A percentile compares a stretch with the other conserved stretches of the same genome.
These are phyloP conservation scores for Hura crepitans DNA, from an alignment of 441 rosid species.

Conservation along the genomic window DNA sequence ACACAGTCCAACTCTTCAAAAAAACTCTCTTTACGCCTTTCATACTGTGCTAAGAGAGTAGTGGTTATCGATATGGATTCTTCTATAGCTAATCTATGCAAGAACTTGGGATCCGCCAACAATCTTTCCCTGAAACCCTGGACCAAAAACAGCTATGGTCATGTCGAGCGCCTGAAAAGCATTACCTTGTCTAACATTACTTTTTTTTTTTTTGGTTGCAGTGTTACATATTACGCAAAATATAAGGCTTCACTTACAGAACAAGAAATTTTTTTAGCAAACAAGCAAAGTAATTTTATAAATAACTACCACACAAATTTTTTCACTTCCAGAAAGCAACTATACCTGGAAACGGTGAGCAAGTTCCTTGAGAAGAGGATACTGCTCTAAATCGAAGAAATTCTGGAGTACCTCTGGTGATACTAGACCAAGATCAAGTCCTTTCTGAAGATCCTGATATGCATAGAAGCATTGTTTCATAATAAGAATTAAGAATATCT, in stretches of 20 bases:
- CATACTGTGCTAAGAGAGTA: constrained; percentile 83
- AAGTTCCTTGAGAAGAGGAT: constrained; percentile 80
- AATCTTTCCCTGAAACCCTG: constrained; percentile 96
- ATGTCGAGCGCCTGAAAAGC: constrained; percentile 19
- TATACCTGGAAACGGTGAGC: constrained; percentile 80
- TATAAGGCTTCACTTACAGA: background rate
- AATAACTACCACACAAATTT: background rate
- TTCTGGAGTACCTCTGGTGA: constrained; percentile 93
- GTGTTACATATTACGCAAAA: background rate
- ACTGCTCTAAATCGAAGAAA: constrained; percentile 79
- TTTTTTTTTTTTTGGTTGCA: background rate
- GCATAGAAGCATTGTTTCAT: constrained; percentile 22
- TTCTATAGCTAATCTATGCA: constrained; percentile 88
- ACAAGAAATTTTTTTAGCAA: constrained; percentile 4
- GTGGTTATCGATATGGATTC: constrained; percentile 87
- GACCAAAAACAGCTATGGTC: constrained; percentile 29
- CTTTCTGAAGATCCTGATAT: constrained; percentile 83
- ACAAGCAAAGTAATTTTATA: background rate
- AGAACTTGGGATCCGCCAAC: constrained; percentile 90
- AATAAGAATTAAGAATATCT: background rate
- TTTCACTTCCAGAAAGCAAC: constrained; percentile 11
- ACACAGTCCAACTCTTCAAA: constrained; percentile 90
- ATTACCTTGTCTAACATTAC: constrained; percentile 15
- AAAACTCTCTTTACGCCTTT: constrained; percentile 77
- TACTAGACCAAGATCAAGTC: constrained; percentile 86